Conservation (phyloP, 371 early-diverging fungal genomes). For the Mucor plumbeus region DNA sequence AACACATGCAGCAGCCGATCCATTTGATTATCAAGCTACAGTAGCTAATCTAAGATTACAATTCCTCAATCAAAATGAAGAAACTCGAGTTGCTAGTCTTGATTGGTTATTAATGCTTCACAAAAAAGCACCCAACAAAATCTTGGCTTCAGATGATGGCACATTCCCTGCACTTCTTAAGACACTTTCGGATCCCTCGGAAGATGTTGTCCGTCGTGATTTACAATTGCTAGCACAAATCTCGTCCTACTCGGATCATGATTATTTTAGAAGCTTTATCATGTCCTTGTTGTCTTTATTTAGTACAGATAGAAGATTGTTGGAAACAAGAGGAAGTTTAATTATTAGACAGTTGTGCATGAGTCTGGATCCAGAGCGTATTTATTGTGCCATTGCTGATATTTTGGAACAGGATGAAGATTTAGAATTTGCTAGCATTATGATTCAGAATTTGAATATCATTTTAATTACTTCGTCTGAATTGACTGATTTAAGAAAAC, state of each 20-base stretch:
- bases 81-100: conserved; percentile 84
- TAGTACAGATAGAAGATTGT: conserved; percentile 80
- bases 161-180: conserved; percentile 83
- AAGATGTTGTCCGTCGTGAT: conserved; percentile 88
- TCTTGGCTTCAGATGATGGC: conserved; percentile 77
- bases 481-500: conserved; percentile 74
- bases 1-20: conserved; percentile 35
- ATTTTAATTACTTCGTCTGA: conserved; percentile 93
- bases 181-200: conserved; percentile 87
- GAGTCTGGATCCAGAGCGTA: conserved; percentile 83
- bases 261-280: conserved; percentile 82
- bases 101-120: conserved; percentile 95
- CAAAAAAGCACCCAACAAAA: conserved; percentile 80
- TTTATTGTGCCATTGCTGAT: conserved; percentile 83
- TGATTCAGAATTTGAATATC: conserved; percentile 93
- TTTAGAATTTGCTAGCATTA: conserved; percentile 86
- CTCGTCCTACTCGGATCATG: conserved; percentile 78
- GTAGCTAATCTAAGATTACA: conserved; percentile 78
- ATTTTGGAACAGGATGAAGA: conserved; percentile 84
- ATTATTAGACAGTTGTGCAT: conserved; percentile 90
- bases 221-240: conserved; percentile 93
- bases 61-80: conserved; percentile 84
- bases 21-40: conserved; percentile 79
- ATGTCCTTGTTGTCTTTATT: conserved; percentile 81
- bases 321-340: conserved; percentile 85